phyloP scores from a whole-genome alignment of 495 filamentous ascomycete species.

The Entonaema liquescens region DNA sequence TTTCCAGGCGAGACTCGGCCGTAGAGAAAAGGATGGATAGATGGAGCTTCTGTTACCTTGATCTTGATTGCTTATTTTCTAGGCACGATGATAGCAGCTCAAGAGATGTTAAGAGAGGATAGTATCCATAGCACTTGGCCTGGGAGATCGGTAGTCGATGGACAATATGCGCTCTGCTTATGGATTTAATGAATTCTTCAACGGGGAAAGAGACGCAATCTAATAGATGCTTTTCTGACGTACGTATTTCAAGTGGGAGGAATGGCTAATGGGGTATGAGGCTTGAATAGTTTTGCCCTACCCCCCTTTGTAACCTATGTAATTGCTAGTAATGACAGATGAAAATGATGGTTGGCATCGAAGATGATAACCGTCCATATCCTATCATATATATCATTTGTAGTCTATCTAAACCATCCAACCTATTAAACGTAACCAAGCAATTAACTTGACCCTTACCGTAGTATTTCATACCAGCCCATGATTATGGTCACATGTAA shows the following conservation, averaged over 20 bases:
- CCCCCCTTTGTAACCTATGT: conserved; percentile 12
- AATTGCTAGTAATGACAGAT: conserved; percentile 26
- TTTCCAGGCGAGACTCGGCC: conserved; percentile 12
- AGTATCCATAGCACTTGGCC: conserved; percentile 16
- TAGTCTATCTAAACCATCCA: neutral
- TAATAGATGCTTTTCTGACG: conserved; percentile 16
- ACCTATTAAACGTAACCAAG: neutral
- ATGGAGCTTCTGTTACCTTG: conserved; percentile 14
- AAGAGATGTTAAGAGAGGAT: conserved; percentile 10
- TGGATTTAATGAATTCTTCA: conserved; percentile 15
- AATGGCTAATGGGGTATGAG: conserved; percentile 16
- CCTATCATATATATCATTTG: neutral
- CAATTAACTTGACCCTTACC: neutral
- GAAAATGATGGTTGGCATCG: conserved; percentile 16
- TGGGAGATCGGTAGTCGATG: conserved; percentile 1
- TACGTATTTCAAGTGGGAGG: conserved; percentile 26
- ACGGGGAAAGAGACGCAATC: conserved; percentile 19
- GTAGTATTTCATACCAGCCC: neutral
- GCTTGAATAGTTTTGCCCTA: conserved; percentile 3
- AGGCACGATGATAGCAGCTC: conserved; percentile 27
- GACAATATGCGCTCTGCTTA: conserved; percentile 9
- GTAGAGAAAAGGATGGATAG: conserved; percentile 15
- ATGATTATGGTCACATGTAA: conserved; percentile 13
- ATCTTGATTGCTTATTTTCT: conserved; percentile 17
- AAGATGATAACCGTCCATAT: conserved; percentile 2